A percentile compares a stretch with the other conserved stretches of the same genome.
phyloP scores from a whole-genome alignment of 75 land plant genomes.

The Pseudotsuga menziesii region DNA sequence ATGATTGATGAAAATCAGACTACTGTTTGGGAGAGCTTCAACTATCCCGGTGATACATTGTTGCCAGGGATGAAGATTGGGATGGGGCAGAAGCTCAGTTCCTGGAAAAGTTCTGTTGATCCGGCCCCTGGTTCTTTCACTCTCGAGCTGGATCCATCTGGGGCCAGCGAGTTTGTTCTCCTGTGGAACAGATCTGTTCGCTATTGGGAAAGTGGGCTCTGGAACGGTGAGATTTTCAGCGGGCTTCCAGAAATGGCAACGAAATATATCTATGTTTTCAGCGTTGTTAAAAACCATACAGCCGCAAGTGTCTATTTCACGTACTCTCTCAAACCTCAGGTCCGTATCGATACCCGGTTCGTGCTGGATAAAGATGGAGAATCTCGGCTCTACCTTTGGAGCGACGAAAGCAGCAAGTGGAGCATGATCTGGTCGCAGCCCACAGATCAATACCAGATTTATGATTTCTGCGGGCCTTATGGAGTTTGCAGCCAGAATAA shows the following conservation, averaged over 20 bases:
- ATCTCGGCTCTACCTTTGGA: constrained; percentile 11
- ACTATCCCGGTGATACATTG: constrained; percentile 47
- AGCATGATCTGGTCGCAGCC: constrained; percentile 58
- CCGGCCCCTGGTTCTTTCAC: constrained; percentile 40
- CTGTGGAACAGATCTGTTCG: constrained; percentile 28
- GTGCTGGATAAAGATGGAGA: constrained; percentile 15
- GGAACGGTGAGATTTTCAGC: constrained; percentile 41
- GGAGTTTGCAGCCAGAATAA: constrained; percentile 26
- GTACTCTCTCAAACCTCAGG: constrained; percentile 2
- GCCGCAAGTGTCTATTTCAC: constrained; percentile 15
- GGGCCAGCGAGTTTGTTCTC: constrained; percentile 20
- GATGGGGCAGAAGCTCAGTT: constrained; percentile 11
- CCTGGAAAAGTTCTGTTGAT: constrained; percentile 35
- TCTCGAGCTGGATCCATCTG: constrained; percentile 25
- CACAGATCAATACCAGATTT: constrained; percentile 32
- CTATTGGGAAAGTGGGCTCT: constrained; percentile 46
- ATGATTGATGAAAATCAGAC: background rate
- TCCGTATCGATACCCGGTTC: background rate
- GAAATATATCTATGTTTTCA: constrained; percentile 12
- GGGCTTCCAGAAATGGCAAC: constrained; percentile 21
- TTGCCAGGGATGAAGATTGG: constrained; percentile 54
- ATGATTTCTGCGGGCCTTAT: constrained; percentile 41
- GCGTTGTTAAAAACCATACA: constrained; percentile 5
- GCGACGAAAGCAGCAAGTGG: constrained; percentile 22
- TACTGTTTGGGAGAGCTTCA: constrained; percentile 55